Percentiles rank a stretch among this genome's conserved stretches.
These are phyloP conservation scores for Lagerstroemia speciosa DNA, from an alignment of 345 rosid species.

Conservation along the genomic window DNA sequence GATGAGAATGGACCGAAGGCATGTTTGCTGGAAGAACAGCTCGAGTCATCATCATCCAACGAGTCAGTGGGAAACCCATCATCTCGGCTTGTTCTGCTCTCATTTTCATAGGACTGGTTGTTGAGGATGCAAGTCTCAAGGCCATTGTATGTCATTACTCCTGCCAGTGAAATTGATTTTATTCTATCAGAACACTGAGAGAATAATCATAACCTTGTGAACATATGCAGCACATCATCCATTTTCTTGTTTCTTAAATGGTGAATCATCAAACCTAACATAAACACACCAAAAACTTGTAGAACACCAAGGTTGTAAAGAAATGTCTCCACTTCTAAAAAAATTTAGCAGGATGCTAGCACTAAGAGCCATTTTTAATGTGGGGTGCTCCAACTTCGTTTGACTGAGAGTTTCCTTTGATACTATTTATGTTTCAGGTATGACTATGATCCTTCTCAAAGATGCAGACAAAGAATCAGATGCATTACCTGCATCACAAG, in stretches of 20 bases:
- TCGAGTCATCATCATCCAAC: conserved; percentile 66
- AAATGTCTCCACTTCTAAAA: too few relatives aligned
- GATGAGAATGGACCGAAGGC: conserved; percentile 80
- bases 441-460: too few relatives aligned
- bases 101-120: conserved; percentile 73
- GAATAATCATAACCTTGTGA: not conserved
- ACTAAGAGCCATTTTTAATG: not conserved
- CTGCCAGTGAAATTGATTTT: conserved; percentile 29
- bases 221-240: not conserved
- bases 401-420: too few relatives aligned
- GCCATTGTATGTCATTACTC: conserved; percentile 76
- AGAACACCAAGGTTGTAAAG: too few relatives aligned
- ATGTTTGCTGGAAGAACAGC: conserved; percentile 92
- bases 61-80: conserved; percentile 74
- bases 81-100: conserved; percentile 76
- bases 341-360: too few relatives aligned
- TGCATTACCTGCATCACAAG: too few relatives aligned
- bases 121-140: conserved; percentile 75
- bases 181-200: conserved; percentile 1
- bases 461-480: too few relatives aligned
- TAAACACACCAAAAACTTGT: too few relatives aligned
- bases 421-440: too few relatives aligned
- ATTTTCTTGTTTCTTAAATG: not conserved
- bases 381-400: too few relatives aligned
- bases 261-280: not conserved